phyloP scores from a whole-genome alignment of 768 basidiomycete species.

The Mycena galopus region DNA sequence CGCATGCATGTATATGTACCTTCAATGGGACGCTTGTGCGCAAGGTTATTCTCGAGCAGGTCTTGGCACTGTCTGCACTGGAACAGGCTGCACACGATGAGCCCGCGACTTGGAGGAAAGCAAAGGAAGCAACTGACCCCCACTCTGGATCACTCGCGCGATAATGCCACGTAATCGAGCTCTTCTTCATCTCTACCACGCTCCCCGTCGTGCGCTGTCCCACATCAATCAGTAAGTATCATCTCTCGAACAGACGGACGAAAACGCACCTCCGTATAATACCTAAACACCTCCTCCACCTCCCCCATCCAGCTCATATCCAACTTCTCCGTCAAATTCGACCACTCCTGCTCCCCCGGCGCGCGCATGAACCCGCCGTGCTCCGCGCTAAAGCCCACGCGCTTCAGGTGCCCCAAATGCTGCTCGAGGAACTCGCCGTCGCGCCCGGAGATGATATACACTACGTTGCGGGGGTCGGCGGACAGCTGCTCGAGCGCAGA shows the following conservation, averaged over 20 bases:
- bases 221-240: conserved; percentile 17
- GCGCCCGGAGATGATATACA: conserved; percentile 98
- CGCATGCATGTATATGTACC: conserved; percentile 69
- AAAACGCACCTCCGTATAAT: conserved; percentile 87
- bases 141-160: conserved; percentile 94
- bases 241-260: conserved; percentile 5
- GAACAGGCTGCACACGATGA: conserved; percentile 69
- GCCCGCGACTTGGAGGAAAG: background rate
- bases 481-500: conserved; percentile 79
- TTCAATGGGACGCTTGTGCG: conserved; percentile 94
- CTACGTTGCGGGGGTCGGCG: conserved; percentile 88
- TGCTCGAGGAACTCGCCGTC: conserved; percentile 93
- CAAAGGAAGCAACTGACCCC: conserved; percentile 70
- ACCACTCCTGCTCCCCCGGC: conserved; percentile 78
- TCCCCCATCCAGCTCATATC: conserved; percentile 99
- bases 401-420: conserved; percentile 87
- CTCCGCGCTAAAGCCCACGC: conserved; percentile 94
- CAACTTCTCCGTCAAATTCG: conserved; percentile 89
- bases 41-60: conserved; percentile 93
- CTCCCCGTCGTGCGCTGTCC: conserved; percentile 90
- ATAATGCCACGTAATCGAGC: conserved; percentile 98
- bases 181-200: conserved; percentile 97
- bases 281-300: conserved; percentile 95
- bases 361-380: conserved; percentile 93
- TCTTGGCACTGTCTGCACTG: conserved; percentile 98